Evolutionary conservation across 352 stramenopile species (phyloP), one percentile per base, ranked within the genome.

Genomic region (Ophiocytium majus): DNA sequence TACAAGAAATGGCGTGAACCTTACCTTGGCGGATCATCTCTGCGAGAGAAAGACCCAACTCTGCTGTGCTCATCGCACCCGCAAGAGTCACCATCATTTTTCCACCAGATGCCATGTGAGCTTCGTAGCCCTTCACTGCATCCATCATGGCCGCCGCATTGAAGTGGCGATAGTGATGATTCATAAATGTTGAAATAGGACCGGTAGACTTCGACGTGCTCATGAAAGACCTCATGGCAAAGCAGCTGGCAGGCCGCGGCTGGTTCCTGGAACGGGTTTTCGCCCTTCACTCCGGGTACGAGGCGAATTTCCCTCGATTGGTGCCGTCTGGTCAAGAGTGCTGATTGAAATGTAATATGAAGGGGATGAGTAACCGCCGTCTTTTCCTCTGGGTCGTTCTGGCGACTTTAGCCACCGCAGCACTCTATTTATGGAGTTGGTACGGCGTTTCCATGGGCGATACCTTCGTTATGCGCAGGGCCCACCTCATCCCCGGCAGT

Each of bases 51-150:
- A 71, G 23, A 23, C 57, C 57, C 19, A 71, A 28, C 28, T 71
- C 57, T 23, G 57, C 57, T 71, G 57, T 71, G 19, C 19, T 23
- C 57, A 71, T 71, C 19, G 57, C 57, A 71, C 57, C 57, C 19
- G 57, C 57, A 28, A 71, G 57, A 71, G 57, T 71, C 57, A 71
- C 57, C 57, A 71, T 71, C 57, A 71, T 71, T 71, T 71, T 71
- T 71, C 57, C 57, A 28, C 57, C 57, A 71, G 57, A 71, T 23
- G 57, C 57, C 19, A 71, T 71, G 57, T 71, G 57, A 71, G 57
- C 28, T 28, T 71, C 57, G 57, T 71, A 71, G 28, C 57, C 57
- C 57, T 71, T 71, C 57, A 71, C 57, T 23, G 57, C 57, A 28
- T 71, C 57, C 57, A 71, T 71, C 57, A 71, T 71, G 19, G 57